Evolutionary conservation across 2,329 filamentous ascomycete species (phyloP), one percentile per base, ranked within the genome.

Genomic region (Pseudonectria buxi): DNA sequence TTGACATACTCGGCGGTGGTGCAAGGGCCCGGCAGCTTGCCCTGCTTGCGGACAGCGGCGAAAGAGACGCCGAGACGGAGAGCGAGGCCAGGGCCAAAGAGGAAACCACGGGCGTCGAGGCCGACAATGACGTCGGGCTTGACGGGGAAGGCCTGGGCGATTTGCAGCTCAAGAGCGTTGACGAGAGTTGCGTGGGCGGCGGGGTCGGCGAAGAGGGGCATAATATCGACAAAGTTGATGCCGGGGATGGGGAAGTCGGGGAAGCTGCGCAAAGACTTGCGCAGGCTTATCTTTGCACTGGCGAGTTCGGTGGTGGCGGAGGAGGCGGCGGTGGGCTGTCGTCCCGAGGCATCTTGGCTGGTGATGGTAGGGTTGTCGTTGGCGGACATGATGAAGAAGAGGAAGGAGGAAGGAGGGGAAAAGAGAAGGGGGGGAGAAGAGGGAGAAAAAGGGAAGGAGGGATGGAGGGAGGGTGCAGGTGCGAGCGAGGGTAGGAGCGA

Each of bases 201-300:
- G 36, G 81, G 79, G 57, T 87, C 75, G 60, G 86, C 80, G 71
- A 98, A 96, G 58, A 96, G 82, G 43, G 92, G 92, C 64, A 98
- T 82, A 66, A 98, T 96, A 61, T 98, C 92, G 69, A 95, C 87
- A 66, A 98, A 98, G 55, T 94, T 74, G 58, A 98, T 90, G 62
- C 92, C 90, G 30, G 84, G 81, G 48, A 83, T 81, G 40, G 90
- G 90, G 69, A 95, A 96, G 72, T 96, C 87, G 56, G 81, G 78
- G 68, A 87, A 94, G 62, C 88, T 81, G 64, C 86, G 85, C 51
- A 96, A 77, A 41, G 83, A 77, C 50, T 68, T 65, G 58, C 80
- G 66, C 72, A 72, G 89, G 74, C 65, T 83, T 74, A 79, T 67
- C 75, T 80, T 76, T 72, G 72, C 72, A 77, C 74, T 52, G 75